Evolutionary conservation across 352 stramenopile genomes (phyloP).

Genomic region (Pythium brachiatum): DNA sequence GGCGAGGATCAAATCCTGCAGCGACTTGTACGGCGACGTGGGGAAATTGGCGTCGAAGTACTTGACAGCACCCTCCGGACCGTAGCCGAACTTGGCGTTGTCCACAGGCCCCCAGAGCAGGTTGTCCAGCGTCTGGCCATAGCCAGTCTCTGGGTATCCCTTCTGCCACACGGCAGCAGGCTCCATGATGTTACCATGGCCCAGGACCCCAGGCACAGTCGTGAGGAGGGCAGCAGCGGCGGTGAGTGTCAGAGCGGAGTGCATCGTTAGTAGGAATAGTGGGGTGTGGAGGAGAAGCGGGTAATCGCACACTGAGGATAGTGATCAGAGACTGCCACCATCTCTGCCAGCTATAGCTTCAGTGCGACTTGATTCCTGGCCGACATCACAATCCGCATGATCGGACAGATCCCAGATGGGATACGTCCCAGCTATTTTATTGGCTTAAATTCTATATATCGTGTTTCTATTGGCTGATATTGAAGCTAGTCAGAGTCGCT

Average conservation of each 20-base stretch:
- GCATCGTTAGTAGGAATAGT: not conserved
- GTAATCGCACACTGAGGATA: not conserved
- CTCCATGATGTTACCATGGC: constrained; percentile 43
- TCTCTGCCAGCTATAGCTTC: not conserved
- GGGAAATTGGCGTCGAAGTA: constrained; percentile 39
- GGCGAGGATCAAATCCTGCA: constrained; percentile 41
- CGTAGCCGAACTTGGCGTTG: constrained; percentile 44
- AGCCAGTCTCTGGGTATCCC: constrained; percentile 45
- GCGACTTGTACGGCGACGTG: constrained; percentile 34
- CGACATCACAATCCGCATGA: not conserved
- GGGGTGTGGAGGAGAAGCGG: not conserved
- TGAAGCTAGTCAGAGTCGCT: not conserved
- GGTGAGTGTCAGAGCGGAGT: not conserved
- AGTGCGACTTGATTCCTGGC: not conserved
- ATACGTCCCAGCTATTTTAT: not conserved
- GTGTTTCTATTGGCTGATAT: not conserved
- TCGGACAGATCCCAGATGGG: not conserved
- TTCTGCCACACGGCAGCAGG: constrained; percentile 35
- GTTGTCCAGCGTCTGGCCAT: constrained; percentile 42
- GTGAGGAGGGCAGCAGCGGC: constrained; percentile 2
- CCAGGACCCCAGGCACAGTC: constrained; percentile 14
- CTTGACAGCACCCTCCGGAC: constrained; percentile 29
- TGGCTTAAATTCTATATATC: not conserved
- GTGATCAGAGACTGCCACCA: not conserved
- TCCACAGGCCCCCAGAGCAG: constrained; percentile 36